Percentiles rank a stretch among this genome's conserved stretches.
Conservation (phyloP, 163 green algal genomes). For the Scenedesmus sp. region DNA sequence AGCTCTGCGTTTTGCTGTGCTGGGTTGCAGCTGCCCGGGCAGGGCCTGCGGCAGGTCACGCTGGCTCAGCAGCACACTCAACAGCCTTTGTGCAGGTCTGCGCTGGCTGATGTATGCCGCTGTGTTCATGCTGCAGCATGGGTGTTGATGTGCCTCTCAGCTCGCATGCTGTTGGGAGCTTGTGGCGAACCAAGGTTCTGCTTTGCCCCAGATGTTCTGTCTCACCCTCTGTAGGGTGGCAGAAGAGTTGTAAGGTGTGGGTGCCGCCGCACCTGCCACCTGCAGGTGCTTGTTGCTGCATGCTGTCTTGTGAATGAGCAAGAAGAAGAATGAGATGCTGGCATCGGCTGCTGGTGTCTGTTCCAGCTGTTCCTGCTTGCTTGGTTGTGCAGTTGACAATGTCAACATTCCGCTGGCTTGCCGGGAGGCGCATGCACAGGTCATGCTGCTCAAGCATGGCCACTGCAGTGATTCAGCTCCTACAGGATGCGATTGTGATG, state of each 20-base stretch:
- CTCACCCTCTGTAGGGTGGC: neutral
- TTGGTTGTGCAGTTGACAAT: neutral
- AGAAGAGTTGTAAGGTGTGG: neutral
- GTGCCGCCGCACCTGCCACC: neutral
- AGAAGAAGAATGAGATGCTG: neutral
- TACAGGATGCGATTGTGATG: neutral
- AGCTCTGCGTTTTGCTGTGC: too few species aligned
- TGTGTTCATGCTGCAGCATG: too few species aligned
- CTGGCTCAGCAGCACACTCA: too few species aligned
- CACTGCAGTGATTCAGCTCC: neutral
- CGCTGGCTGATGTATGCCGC: too few species aligned
- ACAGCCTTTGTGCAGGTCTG: too few species aligned
- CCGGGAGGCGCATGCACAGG: neutral
- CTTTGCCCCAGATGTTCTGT: too few species aligned
- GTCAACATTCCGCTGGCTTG: neutral
- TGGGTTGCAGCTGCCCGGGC: too few species aligned
- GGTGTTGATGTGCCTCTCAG: too few species aligned
- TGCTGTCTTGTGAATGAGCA: neutral
- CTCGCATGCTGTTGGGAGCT: too few species aligned
- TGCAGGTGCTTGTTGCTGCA: neutral
- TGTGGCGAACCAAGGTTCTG: too few species aligned
- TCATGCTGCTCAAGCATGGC: neutral
- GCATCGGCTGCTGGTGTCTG: neutral
- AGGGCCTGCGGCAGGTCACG: too few species aligned
- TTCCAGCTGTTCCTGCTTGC: neutral